Conservation (phyloP, 192 early-diverging fungal species). For the Podila horticola region DNA sequence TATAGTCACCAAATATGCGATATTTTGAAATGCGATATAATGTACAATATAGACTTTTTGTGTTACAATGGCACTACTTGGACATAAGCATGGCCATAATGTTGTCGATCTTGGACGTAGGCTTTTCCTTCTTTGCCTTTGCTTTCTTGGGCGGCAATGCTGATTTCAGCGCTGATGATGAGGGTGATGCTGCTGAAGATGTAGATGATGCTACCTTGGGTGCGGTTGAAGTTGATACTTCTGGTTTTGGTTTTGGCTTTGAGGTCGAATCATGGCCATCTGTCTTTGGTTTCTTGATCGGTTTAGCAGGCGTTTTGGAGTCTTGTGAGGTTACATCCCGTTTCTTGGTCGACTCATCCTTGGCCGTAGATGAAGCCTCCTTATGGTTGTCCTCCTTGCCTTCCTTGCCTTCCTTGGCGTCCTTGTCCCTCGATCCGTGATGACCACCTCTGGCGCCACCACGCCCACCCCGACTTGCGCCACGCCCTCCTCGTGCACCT, state of each 20-base stretch:
- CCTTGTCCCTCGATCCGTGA: neutral
- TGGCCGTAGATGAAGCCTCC: neutral
- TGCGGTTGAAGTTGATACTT: neutral
- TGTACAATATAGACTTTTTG: neutral
- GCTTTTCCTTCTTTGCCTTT: conserved; percentile 18
- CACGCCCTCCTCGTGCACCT: conserved; percentile 6
- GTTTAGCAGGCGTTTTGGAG: no score
- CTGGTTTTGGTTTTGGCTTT: neutral
- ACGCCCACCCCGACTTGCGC: conserved; percentile 11
- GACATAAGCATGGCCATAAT: conserved; percentile 47
- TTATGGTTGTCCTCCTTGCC: neutral
- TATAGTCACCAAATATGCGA: neutral
- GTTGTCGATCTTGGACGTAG: conserved; percentile 32
- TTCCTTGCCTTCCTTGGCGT: neutral
- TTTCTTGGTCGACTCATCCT: conserved; percentile 7
- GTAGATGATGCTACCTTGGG: neutral
- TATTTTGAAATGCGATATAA: neutral
- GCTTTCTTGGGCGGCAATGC: neutral
- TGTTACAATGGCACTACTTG: neutral
- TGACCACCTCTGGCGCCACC: conserved; percentile 9
- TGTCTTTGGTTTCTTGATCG: no score
- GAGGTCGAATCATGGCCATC: neutral
- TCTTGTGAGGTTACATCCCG: neutral
- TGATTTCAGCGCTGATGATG: neutral
- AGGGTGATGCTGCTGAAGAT: neutral